Base-by-base conservation (phyloP, 2,329 filamentous ascomycete species). In the Lasiodiplodia citricola region DNA sequence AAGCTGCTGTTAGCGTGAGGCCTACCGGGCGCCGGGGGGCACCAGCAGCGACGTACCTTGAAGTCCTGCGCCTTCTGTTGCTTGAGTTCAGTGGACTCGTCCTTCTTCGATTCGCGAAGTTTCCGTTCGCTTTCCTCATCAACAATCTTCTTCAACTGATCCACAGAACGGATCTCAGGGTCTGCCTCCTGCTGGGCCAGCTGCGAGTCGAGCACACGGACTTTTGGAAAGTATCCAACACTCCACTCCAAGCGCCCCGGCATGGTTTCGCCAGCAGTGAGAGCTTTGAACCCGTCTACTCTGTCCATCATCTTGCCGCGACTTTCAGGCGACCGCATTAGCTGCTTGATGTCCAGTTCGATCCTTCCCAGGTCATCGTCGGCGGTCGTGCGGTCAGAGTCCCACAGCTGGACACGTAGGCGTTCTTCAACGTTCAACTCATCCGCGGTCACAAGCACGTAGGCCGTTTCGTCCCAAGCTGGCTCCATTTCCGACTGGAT, bases 361-460 rank as follows among this genome's bases (percentile, higher is more conserved):
- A 93, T 91, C 18, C 91, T 86, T 18, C 91, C 91, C 1, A 93
- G 82, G 73, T 93, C 91, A 72, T 93, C 91, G 74, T 93, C 91
- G 1, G 91, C 91, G 2, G 88, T 90, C 64, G 87, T 85, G 54
- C 88, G 88, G 75, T 93, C 91, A 2, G 90, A 92, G 73, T 94
- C 91, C 91, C 91, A 94, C 0, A 93, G 82, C 74, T 93, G 90
- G 1, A 93, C 75, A 3, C 90, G 86, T 11, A 94, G 76, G 41
- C 87, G 88, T 78, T 92, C 91, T 25, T 90, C 86, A 0, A 92
- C 90, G 70, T 93, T 91, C 13, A 93, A 78, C 75, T 93, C 91
- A 71, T 92, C 88, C 0, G 88, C 85, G 0, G 90, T 89, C 1
- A 93, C 90, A 1, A 92, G 81, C n/a, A 93, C 80, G 69, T 87